phyloP scores from a whole-genome alignment of 2,329 filamentous ascomycete genomes.

The Penicillium carneum region DNA sequence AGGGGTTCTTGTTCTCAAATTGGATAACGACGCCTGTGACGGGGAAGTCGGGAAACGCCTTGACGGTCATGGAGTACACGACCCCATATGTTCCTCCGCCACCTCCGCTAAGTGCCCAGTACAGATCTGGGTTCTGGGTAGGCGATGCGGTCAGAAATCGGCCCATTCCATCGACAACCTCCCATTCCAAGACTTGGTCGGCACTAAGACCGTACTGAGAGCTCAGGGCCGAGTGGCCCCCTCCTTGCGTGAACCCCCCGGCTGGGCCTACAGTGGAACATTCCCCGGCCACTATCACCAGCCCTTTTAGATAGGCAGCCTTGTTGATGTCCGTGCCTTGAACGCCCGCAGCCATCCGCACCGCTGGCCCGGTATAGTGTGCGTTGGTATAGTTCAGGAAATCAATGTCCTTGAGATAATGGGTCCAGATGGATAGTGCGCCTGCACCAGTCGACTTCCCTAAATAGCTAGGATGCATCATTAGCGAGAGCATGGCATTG shows the following conservation, averaged over 20 bases:
- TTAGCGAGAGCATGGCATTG: not conserved
- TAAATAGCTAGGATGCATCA: not conserved
- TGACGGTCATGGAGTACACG: conserved; percentile 62
- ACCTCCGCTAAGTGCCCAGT: conserved; percentile 68
- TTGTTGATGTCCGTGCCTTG: not conserved
- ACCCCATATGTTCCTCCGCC: conserved; percentile 66
- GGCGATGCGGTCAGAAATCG: conserved; percentile 58
- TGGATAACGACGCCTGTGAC: conserved; percentile 55
- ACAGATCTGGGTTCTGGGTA: conserved; percentile 61
- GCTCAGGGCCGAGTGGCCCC: not conserved
- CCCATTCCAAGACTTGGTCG: conserved; percentile 46
- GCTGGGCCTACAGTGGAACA: not conserved
- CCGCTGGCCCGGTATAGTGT: not conserved
- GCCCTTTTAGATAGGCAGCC: not conserved
- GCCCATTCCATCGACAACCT: conserved; percentile 63
- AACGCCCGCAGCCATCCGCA: not conserved
- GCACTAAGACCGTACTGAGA: not conserved
- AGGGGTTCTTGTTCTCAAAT: conserved; percentile 46
- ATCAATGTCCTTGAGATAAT: not conserved
- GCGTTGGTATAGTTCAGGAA: not conserved
- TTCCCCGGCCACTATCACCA: not conserved
- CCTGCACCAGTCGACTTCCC: not conserved
- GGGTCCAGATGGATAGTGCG: not conserved
- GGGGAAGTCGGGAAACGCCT: conserved; percentile 54
- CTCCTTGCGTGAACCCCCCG: not conserved